Evolutionary conservation across 768 basidiomycete species (phyloP), one percentile per base, ranked within the genome.

Genomic region (Tricholoma matsutake): DNA sequence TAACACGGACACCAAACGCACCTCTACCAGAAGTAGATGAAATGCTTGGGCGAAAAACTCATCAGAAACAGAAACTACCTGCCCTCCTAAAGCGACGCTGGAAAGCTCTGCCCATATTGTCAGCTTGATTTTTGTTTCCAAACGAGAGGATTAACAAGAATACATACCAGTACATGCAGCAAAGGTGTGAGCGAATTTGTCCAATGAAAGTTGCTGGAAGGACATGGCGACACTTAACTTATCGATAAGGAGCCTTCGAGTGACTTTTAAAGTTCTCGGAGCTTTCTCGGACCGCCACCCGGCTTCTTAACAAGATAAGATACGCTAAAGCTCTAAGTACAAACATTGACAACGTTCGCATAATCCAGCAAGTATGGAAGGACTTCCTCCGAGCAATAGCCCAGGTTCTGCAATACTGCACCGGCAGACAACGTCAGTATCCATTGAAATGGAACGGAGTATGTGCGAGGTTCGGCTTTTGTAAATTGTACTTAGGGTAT

Each of bases 31-130:
- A 57, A 99, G 80, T 25, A 99, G 79, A 76, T 96, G 87, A 63
- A 75, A 82, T 0, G 91, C 94, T 66, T 88, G 85, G 9, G 93
- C 94, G 69, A 99, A 99, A 80, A 98, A 99, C 64, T 99, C 94
- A 73, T 99, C 97, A 2, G 95, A 97, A 51, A 91, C 86, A 2
- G 83, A 79, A 32, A 89, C 69, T 65, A 98, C 78, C 60, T 81
- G 73, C 2, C 88, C 95, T 16, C 94, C 96, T 11, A 98, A 78
- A 0, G 88, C 86, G 16, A 87, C 88, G 63, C 91, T 92, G 31
- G 96, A 97, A 10, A 98, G 81, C 74, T 99, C 97, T 96, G 65
- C n/a, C 22, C 20, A 20, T 10, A 11, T 14, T 7, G n/a, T 59
- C 32, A 52, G 51, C 43, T 18, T 5, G 13, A 25, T 37, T 37